Percentiles rank a stretch among this genome's conserved stretches.
These are phyloP conservation scores for Penicillium decumbens DNA, from an alignment of 2,329 filamentous ascomycete genomes.

Conservation along the genomic window DNA sequence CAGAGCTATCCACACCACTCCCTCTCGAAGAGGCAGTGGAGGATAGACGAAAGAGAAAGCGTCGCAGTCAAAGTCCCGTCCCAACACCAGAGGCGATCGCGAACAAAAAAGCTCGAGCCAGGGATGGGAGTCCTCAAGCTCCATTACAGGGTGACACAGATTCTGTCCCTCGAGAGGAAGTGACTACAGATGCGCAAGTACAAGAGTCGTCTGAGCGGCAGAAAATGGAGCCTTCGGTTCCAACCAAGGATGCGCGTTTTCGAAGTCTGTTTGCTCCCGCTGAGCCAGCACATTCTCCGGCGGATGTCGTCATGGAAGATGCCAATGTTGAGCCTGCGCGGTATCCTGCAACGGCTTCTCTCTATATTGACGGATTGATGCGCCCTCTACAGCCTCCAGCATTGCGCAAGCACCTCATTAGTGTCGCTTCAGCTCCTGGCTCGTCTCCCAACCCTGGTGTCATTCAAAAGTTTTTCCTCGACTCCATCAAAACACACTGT, in stretches of 20 bases:
- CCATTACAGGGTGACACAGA: constrained; percentile 30
- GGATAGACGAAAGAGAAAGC: constrained; percentile 62
- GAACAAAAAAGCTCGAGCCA: constrained; percentile 53
- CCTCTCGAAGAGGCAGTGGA: constrained; percentile 41
- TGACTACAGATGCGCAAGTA: constrained; percentile 22
- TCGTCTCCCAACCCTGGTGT: constrained; percentile 50
- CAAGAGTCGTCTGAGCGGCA: constrained; percentile 4
- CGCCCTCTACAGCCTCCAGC: constrained; percentile 68
- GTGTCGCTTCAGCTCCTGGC: constrained; percentile 60
- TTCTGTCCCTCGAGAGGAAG: constrained; percentile 8
- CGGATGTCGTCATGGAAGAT: constrained; percentile 32
- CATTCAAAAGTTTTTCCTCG: constrained; percentile 69
- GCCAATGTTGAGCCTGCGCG: constrained; percentile 53
- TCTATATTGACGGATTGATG: constrained; percentile 90
- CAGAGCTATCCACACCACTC: constrained; percentile 27
- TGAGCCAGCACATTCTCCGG: constrained; percentile 26
- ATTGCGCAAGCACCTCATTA: constrained; percentile 64
- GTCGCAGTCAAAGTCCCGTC: constrained; percentile 60
- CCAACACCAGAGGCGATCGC: constrained; percentile 52
- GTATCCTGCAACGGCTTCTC: constrained; percentile 67
- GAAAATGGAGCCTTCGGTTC: constrained; percentile 13
- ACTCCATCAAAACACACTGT: constrained; percentile 81
- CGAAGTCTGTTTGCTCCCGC: constrained; percentile 44
- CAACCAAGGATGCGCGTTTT: constrained; percentile 45
- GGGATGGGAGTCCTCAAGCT: constrained; percentile 37